phyloP scores from a whole-genome alignment of 2,329 filamentous ascomycete genomes.

The Bipolaris sorokiniana region DNA sequence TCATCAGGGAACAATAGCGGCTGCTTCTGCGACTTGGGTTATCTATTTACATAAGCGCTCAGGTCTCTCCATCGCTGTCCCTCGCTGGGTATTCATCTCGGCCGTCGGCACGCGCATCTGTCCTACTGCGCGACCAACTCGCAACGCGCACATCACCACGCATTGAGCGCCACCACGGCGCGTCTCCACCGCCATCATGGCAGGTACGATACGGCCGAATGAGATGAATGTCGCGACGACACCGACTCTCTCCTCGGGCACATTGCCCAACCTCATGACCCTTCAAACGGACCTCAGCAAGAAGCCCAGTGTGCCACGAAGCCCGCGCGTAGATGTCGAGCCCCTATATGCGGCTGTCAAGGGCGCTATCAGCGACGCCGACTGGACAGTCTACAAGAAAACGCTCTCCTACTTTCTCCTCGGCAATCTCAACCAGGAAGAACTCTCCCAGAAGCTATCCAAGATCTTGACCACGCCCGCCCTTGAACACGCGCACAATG shows the following conservation, averaged over 20 bases:
- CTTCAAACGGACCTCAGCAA: conserved; percentile 52
- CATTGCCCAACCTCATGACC: conserved; percentile 37
- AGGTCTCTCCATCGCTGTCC: conserved; percentile 9
- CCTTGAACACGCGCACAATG: conserved; percentile 66
- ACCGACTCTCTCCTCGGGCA: conserved; percentile 42
- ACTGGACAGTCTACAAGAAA: conserved; percentile 67
- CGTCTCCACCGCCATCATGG: conserved; percentile 37
- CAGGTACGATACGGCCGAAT: conserved; percentile 48
- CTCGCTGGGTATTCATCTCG: conserved; percentile 10
- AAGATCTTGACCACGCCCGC: conserved; percentile 61
- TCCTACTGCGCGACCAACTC: conserved; percentile 7
- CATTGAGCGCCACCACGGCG: conserved; percentile 19
- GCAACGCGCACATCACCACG: conserved; percentile 15
- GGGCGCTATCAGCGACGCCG: conserved; percentile 60
- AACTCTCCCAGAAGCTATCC: conserved; percentile 63
- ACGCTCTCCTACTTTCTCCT: conserved; percentile 63
- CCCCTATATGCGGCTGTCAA: conserved; percentile 68
- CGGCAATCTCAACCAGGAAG: conserved; percentile 67
- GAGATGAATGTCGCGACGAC: conserved; percentile 45
- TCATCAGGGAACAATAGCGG: conserved; percentile 19
- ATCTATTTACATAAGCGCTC: conserved; percentile 3
- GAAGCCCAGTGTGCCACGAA: conserved; percentile 57
- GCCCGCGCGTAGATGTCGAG: conserved; percentile 67
- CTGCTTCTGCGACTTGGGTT: conserved; percentile 22
- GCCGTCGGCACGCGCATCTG: conserved; percentile 16